Conservation (phyloP, 306 rosid species). For the Medicago ruthenica region DNA sequence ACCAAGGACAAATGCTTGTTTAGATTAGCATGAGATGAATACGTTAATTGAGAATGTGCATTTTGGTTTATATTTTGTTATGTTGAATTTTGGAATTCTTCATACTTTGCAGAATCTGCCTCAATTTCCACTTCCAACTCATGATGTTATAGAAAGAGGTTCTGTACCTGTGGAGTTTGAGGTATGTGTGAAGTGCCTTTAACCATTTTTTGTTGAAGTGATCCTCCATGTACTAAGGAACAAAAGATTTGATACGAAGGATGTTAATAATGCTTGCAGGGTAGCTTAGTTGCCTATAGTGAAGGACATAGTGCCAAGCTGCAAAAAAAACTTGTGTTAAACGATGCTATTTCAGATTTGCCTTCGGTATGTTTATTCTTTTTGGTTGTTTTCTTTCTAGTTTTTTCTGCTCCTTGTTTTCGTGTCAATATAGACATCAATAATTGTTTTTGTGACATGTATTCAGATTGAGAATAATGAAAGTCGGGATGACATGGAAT, state of each 20-base stretch:
- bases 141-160: constrained; percentile 77
- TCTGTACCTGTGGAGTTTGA: constrained; percentile 71
- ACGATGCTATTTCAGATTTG: constrained; percentile 84
- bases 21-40: no score
- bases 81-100: not conserved
- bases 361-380: constrained; percentile 55
- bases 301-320: constrained; percentile 49
- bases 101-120: constrained; percentile 65
- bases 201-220: not conserved
- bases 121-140: constrained; percentile 83
- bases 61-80: no score
- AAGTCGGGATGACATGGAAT: constrained; percentile 56
- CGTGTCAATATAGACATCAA: not conserved
- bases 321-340: constrained; percentile 57
- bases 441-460: not conserved
- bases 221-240: not conserved
- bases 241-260: not conserved
- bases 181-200: constrained; percentile 46
- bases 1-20: no score
- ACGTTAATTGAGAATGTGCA: no score
- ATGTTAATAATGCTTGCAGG: constrained; percentile 43
- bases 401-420: not conserved
- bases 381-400: not conserved
- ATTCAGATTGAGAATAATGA: constrained; percentile 66
- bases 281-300: constrained; percentile 60